Conservation (phyloP, 2,329 filamentous ascomycete genomes). For the Ophiostoma australiae region DNA sequence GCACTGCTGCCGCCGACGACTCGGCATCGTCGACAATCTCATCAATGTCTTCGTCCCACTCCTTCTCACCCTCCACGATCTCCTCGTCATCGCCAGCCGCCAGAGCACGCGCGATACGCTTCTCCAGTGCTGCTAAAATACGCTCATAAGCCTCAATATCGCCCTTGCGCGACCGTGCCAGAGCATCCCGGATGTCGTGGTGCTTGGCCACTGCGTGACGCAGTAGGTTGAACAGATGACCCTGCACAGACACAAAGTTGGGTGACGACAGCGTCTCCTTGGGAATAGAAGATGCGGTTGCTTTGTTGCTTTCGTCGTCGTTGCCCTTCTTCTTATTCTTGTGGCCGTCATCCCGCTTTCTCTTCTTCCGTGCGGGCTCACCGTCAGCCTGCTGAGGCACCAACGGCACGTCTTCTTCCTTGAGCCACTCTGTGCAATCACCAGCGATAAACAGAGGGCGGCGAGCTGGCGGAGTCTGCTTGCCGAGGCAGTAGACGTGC, state of each 20-base stretch:
- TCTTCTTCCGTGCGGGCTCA: slow-evolving; percentile 48
- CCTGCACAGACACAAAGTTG: slow-evolving; percentile 77
- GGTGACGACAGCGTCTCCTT: slow-evolving; percentile 36
- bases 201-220: slow-evolving; percentile 74
- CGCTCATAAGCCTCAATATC: slow-evolving; percentile 74
- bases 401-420: slow-evolving; percentile 20
- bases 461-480: slow-evolving; percentile 59
- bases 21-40: slow-evolving; percentile 41
- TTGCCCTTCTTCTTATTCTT: background rate
- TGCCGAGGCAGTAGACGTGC: slow-evolving; percentile 67
- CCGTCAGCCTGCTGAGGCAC: slow-evolving; percentile 30
- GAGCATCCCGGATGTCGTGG: slow-evolving; percentile 77
- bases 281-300: slow-evolving; percentile 13
- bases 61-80: slow-evolving; percentile 41
- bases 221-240: slow-evolving; percentile 88
- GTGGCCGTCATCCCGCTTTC: slow-evolving; percentile 33
- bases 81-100: slow-evolving; percentile 65
- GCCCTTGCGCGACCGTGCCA: slow-evolving; percentile 63
- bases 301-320: background rate
- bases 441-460: slow-evolving; percentile 68
- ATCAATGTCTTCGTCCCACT: slow-evolving; percentile 30
- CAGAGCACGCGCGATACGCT: slow-evolving; percentile 66
- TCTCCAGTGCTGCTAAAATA: slow-evolving; percentile 70
- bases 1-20: slow-evolving; percentile 63
- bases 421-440: slow-evolving; percentile 37